Conservation (phyloP, 257 asterid species). For the Plantago major region DNA sequence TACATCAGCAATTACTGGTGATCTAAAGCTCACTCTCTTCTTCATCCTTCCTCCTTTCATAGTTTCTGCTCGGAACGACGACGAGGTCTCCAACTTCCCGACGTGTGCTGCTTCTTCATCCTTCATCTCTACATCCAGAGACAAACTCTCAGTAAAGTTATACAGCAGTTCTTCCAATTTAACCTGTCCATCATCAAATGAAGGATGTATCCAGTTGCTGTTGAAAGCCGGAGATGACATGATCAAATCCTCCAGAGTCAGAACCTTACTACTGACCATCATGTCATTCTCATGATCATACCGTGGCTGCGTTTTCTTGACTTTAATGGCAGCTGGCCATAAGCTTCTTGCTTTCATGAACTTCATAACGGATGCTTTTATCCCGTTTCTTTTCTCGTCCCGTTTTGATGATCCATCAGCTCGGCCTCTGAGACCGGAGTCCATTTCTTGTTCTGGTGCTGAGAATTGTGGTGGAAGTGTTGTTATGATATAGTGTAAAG, state of each 20-base stretch:
- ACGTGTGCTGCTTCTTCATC: slow-evolving; percentile 7
- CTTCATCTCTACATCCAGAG: not conserved
- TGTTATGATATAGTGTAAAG: not conserved
- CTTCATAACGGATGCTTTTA: slow-evolving; percentile 20
- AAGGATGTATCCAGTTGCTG: slow-evolving; percentile 24
- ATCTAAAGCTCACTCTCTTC: slow-evolving; percentile 44
- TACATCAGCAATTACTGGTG: slow-evolving; percentile 39
- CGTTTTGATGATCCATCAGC: slow-evolving; percentile 13
- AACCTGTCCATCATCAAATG: slow-evolving; percentile 10
- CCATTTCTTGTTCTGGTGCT: slow-evolving; percentile 27
- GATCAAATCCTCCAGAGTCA: slow-evolving; percentile 38
- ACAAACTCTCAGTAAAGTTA: not conserved
- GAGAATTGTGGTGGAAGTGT: not conserved
- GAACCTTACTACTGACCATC: not conserved
- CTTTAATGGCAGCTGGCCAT: slow-evolving; percentile 18
- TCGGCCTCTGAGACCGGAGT: slow-evolving; percentile 19
- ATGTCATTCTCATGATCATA: slow-evolving; percentile 14
- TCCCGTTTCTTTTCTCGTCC: slow-evolving; percentile 4
- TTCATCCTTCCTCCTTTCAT: slow-evolving; percentile 25
- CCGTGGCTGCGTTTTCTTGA: slow-evolving; percentile 13
- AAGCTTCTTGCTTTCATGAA: slow-evolving; percentile 30
- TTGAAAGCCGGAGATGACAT: slow-evolving; percentile 30
- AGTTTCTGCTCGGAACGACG: not conserved
- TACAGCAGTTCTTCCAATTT: slow-evolving; percentile 5
- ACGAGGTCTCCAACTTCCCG: slow-evolving; percentile 11